These are phyloP conservation scores for Neurospora sp. DNA, from an alignment of 495 filamentous ascomycete species.

Conservation along the genomic window DNA sequence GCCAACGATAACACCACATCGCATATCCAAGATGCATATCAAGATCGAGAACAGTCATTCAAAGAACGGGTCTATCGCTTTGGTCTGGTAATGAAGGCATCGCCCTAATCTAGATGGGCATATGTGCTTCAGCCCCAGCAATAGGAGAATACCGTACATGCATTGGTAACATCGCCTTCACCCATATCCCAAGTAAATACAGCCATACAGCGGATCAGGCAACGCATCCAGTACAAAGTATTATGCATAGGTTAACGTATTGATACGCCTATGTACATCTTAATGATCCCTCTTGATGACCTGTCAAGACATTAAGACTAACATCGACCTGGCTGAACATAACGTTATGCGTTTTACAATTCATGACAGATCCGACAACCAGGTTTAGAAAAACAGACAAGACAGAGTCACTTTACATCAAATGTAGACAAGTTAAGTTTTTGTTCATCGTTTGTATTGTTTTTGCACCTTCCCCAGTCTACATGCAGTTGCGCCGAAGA, in stretches of 20 bases:
- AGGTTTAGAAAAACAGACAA: not conserved
- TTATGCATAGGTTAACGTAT: not conserved
- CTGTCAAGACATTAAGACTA: not conserved
- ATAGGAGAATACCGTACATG: not conserved
- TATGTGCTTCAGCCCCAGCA: not conserved
- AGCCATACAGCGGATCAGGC: not conserved
- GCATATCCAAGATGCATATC: not conserved
- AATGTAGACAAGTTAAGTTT: not conserved
- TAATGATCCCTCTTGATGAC: not conserved
- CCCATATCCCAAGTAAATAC: not conserved
- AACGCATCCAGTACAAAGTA: not conserved
- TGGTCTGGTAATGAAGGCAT: not conserved
- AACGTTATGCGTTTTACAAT: not conserved
- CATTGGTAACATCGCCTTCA: not conserved
- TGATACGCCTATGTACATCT: too few relatives aligned
- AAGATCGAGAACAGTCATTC: not conserved
- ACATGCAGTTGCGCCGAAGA: constrained; percentile 35
- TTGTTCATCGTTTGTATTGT: constrained; percentile 2
- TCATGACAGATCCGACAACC: not conserved
- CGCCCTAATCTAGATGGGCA: not conserved
- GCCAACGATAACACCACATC: not conserved
- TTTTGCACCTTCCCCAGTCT: constrained; percentile 34
- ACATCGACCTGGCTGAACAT: not conserved
- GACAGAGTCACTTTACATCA: not conserved
- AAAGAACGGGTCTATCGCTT: not conserved